phyloP scores from a whole-genome alignment of 2,329 filamentous ascomycete species.

The Fusarium pseudoanthophilum region DNA sequence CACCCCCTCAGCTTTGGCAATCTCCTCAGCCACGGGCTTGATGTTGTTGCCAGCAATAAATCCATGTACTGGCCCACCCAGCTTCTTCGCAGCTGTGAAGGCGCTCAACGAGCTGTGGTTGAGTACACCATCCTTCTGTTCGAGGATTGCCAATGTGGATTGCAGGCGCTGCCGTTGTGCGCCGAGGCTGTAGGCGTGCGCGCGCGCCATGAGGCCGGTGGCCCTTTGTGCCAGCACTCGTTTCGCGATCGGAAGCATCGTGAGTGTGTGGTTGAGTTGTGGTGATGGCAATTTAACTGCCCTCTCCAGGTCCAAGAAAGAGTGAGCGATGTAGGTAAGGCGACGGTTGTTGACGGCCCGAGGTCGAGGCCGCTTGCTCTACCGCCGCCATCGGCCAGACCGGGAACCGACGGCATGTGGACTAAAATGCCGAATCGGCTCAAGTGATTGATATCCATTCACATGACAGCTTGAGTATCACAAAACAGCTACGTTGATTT shows the following conservation, averaged over 20 bases:
- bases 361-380: constrained; percentile 45
- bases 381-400: constrained; percentile 44
- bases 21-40: constrained; percentile 81
- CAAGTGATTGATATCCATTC: background rate
- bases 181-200: constrained; percentile 40
- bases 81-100: constrained; percentile 84
- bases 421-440: constrained; percentile 39
- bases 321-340: constrained; percentile 28
- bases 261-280: constrained; percentile 29
- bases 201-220: constrained; percentile 43
- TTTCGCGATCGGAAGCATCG: constrained; percentile 49
- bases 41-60: constrained; percentile 87
- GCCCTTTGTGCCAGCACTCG: constrained; percentile 44
- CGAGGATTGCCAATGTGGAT: constrained; percentile 89
- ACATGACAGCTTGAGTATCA: constrained; percentile 16
- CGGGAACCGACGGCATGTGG: constrained; percentile 39
- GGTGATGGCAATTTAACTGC: constrained; percentile 25
- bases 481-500: background rate
- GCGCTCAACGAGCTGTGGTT: constrained; percentile 84
- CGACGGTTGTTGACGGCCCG: constrained; percentile 54
- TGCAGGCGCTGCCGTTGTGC: constrained; percentile 65
- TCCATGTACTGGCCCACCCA: constrained; percentile 86
- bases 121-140: constrained; percentile 91
- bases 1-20: constrained; percentile 87
- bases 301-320: constrained; percentile 17